Evolutionary conservation across 495 filamentous ascomycete genomes (phyloP), one percentile per base, ranked within the genome.

Genomic region (Elasticomyces elasticus): DNA sequence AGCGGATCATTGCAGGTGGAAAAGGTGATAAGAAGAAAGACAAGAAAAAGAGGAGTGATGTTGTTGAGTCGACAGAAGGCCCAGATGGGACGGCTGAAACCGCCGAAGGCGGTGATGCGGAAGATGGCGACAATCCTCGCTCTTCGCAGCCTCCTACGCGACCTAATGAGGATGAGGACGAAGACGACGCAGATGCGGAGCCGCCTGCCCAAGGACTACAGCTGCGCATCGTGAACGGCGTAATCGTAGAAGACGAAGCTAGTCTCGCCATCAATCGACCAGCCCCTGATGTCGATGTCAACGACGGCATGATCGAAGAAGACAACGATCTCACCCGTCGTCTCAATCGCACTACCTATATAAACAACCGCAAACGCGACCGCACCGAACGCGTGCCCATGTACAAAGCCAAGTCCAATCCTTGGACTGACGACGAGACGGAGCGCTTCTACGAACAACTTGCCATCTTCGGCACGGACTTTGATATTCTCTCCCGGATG

Each of bases 401-500:
- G 12, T 26, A 33, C 54, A 78, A 77, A 3, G 76, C 83, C 47
- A 82, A 84, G 62, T 77, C 79, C 12, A 77, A 86, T 51, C 74
- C 78, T 2, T 98, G 92, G 92, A 79, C 80, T 45, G 78, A 81
- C 22, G 81, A 82, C 10, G 73, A 81, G 44, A 95, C 87, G 2
- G 86, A 91, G 27, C 69, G 81, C 25, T 97, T 97, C 69, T 97
- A 94, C 65, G 75, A 85, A 19, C 84, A 84, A 0, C 72, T 98
- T 1, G 72, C 78, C 25, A 88, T 86, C 77, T 95, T 94, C 64
- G 94, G 92, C 25, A 95, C 89, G 0, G 89, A 97, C 65, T 97
- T 97, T 65, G 79, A 82, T 67, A 85, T 88, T 60, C 94, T 98
- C 62, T 79, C 80, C 61, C 81, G 79, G 55, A 74, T 95, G 74